Conservation (phyloP, 352 stramenopile species). For the Phytophthora ramorum region DNA sequence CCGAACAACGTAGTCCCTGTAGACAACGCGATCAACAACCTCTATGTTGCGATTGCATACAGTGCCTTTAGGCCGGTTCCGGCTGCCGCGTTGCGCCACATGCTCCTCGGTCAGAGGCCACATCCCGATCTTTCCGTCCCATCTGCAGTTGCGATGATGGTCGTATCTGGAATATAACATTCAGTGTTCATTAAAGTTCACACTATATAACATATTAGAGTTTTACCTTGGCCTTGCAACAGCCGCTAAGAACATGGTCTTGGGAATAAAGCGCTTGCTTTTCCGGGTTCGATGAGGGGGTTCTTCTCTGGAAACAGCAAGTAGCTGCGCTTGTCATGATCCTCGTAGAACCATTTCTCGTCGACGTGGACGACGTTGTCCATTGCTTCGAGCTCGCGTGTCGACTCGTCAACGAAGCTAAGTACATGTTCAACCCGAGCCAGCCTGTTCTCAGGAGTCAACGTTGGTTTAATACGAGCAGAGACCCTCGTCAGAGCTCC, state of each 20-base stretch:
- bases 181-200: not conserved
- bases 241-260: conserved; percentile 8
- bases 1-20: not conserved
- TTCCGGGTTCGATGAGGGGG: not conserved
- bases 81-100: not conserved
- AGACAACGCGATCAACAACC: not conserved
- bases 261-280: conserved; percentile 9
- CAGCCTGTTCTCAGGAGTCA: not conserved
- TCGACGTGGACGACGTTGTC: conserved; percentile 2
- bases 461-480: not conserved
- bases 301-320: not conserved
- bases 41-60: not conserved
- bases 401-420: not conserved
- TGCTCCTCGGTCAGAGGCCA: not conserved
- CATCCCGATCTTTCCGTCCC: not conserved
- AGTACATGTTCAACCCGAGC: not conserved
- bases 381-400: not conserved
- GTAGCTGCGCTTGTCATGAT: not conserved
- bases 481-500: not conserved
- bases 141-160: not conserved
- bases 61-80: not conserved
- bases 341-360: conserved; percentile 13
- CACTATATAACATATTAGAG: not conserved
- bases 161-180: conserved; percentile 4
- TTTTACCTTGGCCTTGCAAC: not conserved